Conservation (phyloP, 257 asterid genomes). For the Rubia yunnanensis region DNA sequence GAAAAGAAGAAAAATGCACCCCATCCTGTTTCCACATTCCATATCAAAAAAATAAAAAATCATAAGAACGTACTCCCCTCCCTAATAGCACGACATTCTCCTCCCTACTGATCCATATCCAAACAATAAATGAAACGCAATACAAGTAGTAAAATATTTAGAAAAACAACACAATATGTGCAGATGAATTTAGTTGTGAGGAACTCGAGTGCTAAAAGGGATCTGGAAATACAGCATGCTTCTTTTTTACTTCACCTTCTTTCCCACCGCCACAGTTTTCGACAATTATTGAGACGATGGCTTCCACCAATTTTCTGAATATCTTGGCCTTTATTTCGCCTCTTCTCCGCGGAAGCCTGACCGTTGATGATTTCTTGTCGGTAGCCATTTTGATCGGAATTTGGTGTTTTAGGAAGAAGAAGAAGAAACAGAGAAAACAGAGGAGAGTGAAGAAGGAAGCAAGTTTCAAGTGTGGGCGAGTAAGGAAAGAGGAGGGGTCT, state of each 20-base stretch:
- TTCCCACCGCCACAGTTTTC: background rate
- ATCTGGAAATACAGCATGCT: background rate
- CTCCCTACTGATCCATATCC: no score
- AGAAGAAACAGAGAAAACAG: background rate
- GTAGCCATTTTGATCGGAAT: background rate
- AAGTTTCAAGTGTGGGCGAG: background rate
- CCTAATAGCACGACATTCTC: no score
- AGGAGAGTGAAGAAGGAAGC: background rate
- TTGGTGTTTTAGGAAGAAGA: background rate
- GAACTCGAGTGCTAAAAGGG: background rate
- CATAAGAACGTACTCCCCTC: no score
- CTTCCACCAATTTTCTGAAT: background rate
- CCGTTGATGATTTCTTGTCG: background rate
- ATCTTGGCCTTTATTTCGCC: conserved; percentile 13
- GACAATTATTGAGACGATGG: background rate
- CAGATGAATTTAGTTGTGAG: background rate
- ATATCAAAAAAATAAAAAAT: no score
- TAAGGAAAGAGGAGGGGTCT: background rate
- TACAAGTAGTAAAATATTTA: no score
- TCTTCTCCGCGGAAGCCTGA: conserved; percentile 9
- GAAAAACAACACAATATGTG: background rate
- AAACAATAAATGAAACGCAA: no score
- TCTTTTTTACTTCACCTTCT: background rate
- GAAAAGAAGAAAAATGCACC: no score
- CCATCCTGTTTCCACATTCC: no score